Evolutionary conservation across 129 eudicot genomes (phyloP), one percentile per base, ranked within the genome.

Genomic region (Pittosporum tobira): DNA sequence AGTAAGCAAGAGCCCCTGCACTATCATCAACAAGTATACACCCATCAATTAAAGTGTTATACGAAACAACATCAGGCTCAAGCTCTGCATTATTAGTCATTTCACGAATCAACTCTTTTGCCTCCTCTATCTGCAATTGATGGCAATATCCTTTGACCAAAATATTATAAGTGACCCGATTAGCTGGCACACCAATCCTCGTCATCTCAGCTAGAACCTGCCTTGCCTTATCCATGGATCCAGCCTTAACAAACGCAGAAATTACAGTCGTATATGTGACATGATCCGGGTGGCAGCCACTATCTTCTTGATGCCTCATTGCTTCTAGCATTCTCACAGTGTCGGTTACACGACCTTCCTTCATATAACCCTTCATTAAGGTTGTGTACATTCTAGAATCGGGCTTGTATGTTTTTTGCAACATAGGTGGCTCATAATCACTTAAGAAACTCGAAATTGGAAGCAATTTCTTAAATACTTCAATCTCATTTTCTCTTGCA

Each of bases 281-380:
- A 53, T 87, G 90, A 64, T 93, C 85, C 13, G 99, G 99, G 24
- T 77, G 96, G 60, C 91, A 76, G 4, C 63, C 51, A 23, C 40
- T 70, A 62, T 93, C 99, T 51, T 75, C 79, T 62, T 83, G 99
- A 40, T 58, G 78, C 57, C 86, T 77, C 99, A 93, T 93, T 14
- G 99, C 99, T 40, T 93, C 94, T 2, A 93, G 79, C 83, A 77
- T 93, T 60, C 91, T 84, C 51, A 93, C 87, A 0, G 85, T 84
- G 54, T 87, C 99, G 20, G 68, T 65, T 45, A 93, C 88, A 55
- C 99, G 80, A 5, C 96, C 96, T 8, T 73, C 77, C 47, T 78
- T 87, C 99, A 93, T 83, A 48, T 93, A 93, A 3, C 96, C 99
- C 70, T 93, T 93, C 99, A 93, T 87, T 49, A 93, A 67, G 3